Evolutionary conservation across 208 protist species (phyloP), one percentile per base, ranked within the genome.

Genomic region (Acanthamoeba culbertsoni): DNA sequence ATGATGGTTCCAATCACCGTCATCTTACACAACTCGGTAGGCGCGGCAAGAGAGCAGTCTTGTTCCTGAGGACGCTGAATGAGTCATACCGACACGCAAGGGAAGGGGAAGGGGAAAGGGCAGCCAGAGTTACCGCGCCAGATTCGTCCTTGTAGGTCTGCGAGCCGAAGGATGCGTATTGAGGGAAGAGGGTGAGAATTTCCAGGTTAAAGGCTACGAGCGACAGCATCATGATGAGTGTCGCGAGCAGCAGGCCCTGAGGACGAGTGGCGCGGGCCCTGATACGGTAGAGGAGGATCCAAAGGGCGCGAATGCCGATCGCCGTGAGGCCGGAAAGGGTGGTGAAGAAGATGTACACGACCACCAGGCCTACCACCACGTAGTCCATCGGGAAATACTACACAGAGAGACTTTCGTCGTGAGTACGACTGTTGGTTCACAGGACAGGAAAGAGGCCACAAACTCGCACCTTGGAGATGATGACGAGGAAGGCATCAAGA

Each of bases 351-450:
- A 92, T 79, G 88, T 92, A 92, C 43, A 92, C 23, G 16, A 92
- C 63, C 16, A 53, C 88, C 35, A 79, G 62, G 20, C 45, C 88
- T 28, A 92, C 63, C 55, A 92, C 62, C 3, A 79, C 40, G 43
- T 92, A 92, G 88, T 92, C 88, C 88, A 92, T 55, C 23, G 88
- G 88, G 88, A 92, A 92, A 40, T 92, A 92, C 88, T 1, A n/a
- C 55, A 71, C 46, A 48, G 16, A 89, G 16, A 62, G n/a, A 63
- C 40, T 12, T 40, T n/a, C 16, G 8, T 40, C 33, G 8, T 37
- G 40, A 35, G 40, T 2, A n/a, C 28, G 68, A 43, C 23, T 26
- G 33, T 40, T 7, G n/a, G n/a, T n/a, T n/a, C n/a, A n/a, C n/a
- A n/a, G n/a, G n/a, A n/a, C n/a, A n/a, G n/a, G n/a, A n/a, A n/a